phyloP scores from a whole-genome alignment of 768 basidiomycete species.

The Kwoniella botswanensis region DNA sequence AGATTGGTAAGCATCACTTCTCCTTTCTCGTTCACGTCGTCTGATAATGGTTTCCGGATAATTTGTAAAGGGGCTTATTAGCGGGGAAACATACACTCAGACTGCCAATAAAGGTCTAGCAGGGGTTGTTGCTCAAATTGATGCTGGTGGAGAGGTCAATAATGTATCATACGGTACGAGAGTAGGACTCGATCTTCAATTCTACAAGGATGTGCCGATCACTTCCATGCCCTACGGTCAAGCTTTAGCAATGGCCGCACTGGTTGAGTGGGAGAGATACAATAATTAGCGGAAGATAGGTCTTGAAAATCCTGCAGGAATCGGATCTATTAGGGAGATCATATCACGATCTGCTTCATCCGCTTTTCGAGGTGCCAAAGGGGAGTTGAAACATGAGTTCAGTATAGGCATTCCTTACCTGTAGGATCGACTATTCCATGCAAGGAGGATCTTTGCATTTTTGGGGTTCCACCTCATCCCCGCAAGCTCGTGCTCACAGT shows the following conservation, averaged over 20 bases:
- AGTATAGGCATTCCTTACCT: no score
- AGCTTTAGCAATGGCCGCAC: slow-evolving; percentile 63
- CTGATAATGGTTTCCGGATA: no score
- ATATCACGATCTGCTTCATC: no score
- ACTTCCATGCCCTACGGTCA: slow-evolving; percentile 69
- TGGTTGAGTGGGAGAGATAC: slow-evolving; percentile 61
- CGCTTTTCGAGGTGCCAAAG: no score
- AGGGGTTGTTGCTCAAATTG: slow-evolving; percentile 61
- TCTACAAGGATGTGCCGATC: slow-evolving; percentile 64
- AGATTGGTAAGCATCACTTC: slow-evolving; percentile 21
- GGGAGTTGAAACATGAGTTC: no score
- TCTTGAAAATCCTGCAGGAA: no score
- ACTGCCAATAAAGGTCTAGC: slow-evolving; percentile 15
- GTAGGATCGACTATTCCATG: no score
- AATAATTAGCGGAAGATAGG: no score
- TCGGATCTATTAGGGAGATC: no score
- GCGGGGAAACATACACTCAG: neutral
- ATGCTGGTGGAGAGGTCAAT: slow-evolving; percentile 62
- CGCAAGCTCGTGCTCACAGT: no score
- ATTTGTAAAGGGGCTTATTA: neutral
- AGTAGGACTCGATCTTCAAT: slow-evolving; percentile 63
- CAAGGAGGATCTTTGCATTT: no score
- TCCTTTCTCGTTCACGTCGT: neutral
- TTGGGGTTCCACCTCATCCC: no score
- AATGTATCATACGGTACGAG: slow-evolving; percentile 66